Percentiles rank a stretch among this genome's conserved stretches.
Conservation (phyloP, 2,329 filamentous ascomycete genomes). For the Talaromyces sp. region DNA sequence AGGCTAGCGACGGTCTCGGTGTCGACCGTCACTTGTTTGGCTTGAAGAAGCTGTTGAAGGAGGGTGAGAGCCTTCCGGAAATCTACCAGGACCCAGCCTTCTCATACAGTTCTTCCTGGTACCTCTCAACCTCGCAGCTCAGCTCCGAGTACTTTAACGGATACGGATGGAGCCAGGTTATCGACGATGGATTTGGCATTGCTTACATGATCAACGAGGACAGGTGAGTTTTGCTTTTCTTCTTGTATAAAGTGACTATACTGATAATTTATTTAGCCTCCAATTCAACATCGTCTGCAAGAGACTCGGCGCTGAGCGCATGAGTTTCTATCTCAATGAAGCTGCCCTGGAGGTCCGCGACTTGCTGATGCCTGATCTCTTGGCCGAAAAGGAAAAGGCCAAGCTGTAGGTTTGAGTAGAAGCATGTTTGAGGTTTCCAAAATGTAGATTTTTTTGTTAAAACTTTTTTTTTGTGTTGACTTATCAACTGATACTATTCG, state of each 20-base stretch:
- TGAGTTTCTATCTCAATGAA: slow-evolving; percentile 95
- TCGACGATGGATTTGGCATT: slow-evolving; percentile 93
- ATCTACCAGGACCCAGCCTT: slow-evolving; percentile 87
- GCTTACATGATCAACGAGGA: slow-evolving; percentile 99
- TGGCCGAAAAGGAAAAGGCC: slow-evolving; percentile 66
- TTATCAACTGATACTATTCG: neutral
- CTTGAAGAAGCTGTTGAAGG: slow-evolving; percentile 80
- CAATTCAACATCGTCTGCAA: slow-evolving; percentile 99
- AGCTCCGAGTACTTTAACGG: slow-evolving; percentile 98
- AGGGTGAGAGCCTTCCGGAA: slow-evolving; percentile 73
- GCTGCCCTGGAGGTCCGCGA: slow-evolving; percentile 87
- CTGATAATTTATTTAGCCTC: slow-evolving; percentile 52
- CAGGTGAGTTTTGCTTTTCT: slow-evolving; percentile 52
- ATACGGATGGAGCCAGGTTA: slow-evolving; percentile 97
- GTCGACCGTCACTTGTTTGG: slow-evolving; percentile 97
- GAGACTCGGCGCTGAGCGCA: slow-evolving; percentile 79
- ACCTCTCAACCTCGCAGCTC: slow-evolving; percentile 80
- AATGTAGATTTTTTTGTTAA: neutral
- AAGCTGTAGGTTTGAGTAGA: slow-evolving; percentile 62
- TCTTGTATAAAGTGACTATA: neutral
- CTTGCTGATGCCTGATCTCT: slow-evolving; percentile 71
- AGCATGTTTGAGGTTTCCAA: neutral
- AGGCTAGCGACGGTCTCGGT: slow-evolving; percentile 86
- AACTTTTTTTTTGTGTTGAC: neutral
- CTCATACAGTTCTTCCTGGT: slow-evolving; percentile 82